These are phyloP conservation scores for Xylariaceae sp. DNA, from an alignment of 2,329 filamentous ascomycete species.

Conservation along the genomic window DNA sequence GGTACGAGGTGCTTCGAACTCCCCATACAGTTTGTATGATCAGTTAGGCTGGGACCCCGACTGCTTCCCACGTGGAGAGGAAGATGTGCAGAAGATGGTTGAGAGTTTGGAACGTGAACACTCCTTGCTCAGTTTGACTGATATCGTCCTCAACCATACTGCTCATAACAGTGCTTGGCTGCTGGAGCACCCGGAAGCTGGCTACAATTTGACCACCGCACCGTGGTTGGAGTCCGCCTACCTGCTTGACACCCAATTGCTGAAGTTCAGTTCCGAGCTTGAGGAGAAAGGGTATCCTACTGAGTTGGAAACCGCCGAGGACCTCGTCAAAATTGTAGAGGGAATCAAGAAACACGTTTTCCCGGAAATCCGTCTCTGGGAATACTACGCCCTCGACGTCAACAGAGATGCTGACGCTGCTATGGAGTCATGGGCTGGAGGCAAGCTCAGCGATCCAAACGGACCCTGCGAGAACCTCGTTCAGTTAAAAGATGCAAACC, in stretches of 20 bases:
- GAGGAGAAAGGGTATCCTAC: constrained; percentile 67
- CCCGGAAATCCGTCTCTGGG: constrained; percentile 75
- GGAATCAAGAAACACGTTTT: constrained; percentile 78
- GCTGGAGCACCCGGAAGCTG: constrained; percentile 86
- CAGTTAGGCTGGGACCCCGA: constrained; percentile 80
- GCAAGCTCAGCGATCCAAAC: constrained; percentile 50
- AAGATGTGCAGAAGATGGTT: constrained; percentile 72
- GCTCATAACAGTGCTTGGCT: constrained; percentile 95
- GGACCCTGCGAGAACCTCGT: constrained; percentile 40
- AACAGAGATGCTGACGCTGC: constrained; percentile 64
- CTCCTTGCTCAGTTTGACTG: constrained; percentile 80
- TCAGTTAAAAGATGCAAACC: constrained; percentile 41
- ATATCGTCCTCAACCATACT: constrained; percentile 97
- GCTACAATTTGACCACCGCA: constrained; percentile 89
- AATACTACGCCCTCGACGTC: constrained; percentile 84
- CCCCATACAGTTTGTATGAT: constrained; percentile 93
- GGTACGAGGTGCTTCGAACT: constrained; percentile 83
- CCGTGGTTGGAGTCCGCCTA: constrained; percentile 67
- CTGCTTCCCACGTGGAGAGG: constrained; percentile 79
- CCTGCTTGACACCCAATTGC: constrained; percentile 54
- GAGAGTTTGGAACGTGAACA: constrained; percentile 77
- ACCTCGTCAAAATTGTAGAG: constrained; percentile 77
- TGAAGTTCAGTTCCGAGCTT: constrained; percentile 76
- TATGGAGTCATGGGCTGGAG: constrained; percentile 65
- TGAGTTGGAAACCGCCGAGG: constrained; percentile 62